Evolutionary conservation across 1,139 yeast genomes (phyloP).

Genomic region (Diutina siamensis): DNA sequence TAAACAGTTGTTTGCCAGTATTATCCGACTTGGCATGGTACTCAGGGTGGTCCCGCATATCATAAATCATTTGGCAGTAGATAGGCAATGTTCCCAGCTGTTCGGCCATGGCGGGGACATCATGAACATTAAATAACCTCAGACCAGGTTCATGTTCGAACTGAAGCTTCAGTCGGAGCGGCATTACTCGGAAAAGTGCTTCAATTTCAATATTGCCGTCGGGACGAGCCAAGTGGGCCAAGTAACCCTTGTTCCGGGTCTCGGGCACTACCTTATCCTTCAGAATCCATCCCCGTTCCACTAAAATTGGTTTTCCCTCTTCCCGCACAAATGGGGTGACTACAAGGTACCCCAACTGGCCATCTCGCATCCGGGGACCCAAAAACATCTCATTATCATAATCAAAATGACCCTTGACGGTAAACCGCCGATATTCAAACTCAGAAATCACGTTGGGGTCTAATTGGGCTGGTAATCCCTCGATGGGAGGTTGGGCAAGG

Average conservation of each 20-base stretch:
- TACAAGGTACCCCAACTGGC: slow-evolving; percentile 65
- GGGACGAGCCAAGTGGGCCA: slow-evolving; percentile 60
- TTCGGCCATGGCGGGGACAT: slow-evolving; percentile 70
- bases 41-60: slow-evolving; percentile 49
- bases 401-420: slow-evolving; percentile 63
- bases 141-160: slow-evolving; percentile 62
- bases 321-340: slow-evolving; percentile 74
- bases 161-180: slow-evolving; percentile 58
- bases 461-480: slow-evolving; percentile 49
- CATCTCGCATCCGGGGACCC: slow-evolving; percentile 78
- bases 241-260: slow-evolving; percentile 35
- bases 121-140: slow-evolving; percentile 57
- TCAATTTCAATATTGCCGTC: slow-evolving; percentile 62
- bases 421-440: slow-evolving; percentile 73
- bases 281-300: slow-evolving; percentile 89
- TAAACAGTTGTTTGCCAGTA: slow-evolving; percentile 12
- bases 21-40: slow-evolving; percentile 13
- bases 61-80: slow-evolving; percentile 66
- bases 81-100: slow-evolving; percentile 60
- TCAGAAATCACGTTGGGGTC: slow-evolving; percentile 47
- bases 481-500: slow-evolving; percentile 58
- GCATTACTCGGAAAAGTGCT: slow-evolving; percentile 66
- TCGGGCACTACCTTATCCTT: slow-evolving; percentile 62
- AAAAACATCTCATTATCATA: slow-evolving; percentile 84
- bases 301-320: slow-evolving; percentile 57